phyloP scores from a whole-genome alignment of 371 early-diverging fungal genomes.

The Mortierella sp. region DNA sequence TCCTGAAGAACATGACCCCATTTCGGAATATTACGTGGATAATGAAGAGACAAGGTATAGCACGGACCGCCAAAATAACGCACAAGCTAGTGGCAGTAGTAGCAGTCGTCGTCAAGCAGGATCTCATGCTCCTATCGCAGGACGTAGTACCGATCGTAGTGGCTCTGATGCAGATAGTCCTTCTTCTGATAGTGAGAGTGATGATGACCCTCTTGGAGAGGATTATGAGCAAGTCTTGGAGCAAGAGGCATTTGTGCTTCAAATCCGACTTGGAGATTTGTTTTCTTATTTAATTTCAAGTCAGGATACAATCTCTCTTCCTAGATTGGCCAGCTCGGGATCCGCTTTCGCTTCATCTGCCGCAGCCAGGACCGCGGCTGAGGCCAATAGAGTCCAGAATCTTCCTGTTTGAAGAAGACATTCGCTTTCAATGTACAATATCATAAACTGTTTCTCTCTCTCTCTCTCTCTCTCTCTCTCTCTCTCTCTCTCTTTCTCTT shows the following conservation, averaged over 20 bases:
- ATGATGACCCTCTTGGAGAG: slow-evolving; percentile 24
- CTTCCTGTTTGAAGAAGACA: no score
- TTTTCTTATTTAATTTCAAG: slow-evolving; percentile 27
- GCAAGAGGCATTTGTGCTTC: slow-evolving; percentile 46
- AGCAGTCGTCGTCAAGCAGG: neutral
- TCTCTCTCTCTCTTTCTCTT: no score
- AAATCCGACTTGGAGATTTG: slow-evolving; percentile 31
- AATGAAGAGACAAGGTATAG: slow-evolving; percentile 49
- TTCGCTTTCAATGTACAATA: no score
- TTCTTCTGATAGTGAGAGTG: slow-evolving; percentile 3
- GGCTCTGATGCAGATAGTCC: neutral
- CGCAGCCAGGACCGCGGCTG: no score
- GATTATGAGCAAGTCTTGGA: slow-evolving; percentile 38
- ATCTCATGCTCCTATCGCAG: neutral
- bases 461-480: no score
- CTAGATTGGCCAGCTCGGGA: slow-evolving; percentile 12
- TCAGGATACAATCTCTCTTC: slow-evolving; percentile 24
- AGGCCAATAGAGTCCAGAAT: no score
- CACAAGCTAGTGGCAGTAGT: neutral
- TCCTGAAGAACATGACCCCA: neutral
- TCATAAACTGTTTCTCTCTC: no score
- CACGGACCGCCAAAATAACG: slow-evolving; percentile 2
- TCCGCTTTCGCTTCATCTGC: neutral
- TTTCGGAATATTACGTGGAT: slow-evolving; percentile 51
- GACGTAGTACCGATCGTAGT: neutral